phyloP scores from a whole-genome alignment of 495 filamentous ascomycete genomes.

The Annulohypoxylon moriforme region DNA sequence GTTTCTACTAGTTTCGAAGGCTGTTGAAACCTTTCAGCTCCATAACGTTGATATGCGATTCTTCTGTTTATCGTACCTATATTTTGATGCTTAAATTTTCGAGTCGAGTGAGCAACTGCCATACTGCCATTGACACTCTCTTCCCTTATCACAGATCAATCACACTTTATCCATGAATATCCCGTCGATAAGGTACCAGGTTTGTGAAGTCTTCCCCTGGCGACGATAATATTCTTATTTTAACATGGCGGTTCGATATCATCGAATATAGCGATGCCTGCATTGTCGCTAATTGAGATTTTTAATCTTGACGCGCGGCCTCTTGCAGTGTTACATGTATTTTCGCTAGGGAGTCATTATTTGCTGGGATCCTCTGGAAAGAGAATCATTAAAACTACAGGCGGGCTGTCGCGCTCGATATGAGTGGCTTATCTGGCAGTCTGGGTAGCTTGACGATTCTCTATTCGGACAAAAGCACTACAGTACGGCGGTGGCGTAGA shows the following conservation, averaged over 20 bases:
- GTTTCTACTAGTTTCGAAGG: background rate
- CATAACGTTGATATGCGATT: background rate
- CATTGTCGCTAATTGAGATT: background rate
- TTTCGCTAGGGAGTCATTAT: background rate
- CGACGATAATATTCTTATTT: background rate
- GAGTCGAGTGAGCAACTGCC: background rate
- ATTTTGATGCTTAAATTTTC: background rate
- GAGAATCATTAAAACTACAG: background rate
- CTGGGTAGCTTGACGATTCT: background rate
- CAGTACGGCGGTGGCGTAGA: background rate
- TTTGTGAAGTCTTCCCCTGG: background rate
- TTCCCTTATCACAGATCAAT: background rate
- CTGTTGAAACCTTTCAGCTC: background rate
- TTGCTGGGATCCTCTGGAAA: background rate
- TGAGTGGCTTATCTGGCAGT: background rate
- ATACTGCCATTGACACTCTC: background rate
- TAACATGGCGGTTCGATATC: background rate
- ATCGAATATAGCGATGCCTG: background rate
- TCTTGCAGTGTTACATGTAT: background rate
- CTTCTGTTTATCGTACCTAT: background rate
- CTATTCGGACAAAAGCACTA: background rate
- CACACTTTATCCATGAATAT: background rate
- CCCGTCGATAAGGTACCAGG: background rate
- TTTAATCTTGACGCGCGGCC: background rate
- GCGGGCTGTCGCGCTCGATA: background rate